Evolutionary conservation across 139 green algal species (phyloP), one percentile per base, ranked within the genome.

Genomic region (Zygnema circumcarinatum): DNA sequence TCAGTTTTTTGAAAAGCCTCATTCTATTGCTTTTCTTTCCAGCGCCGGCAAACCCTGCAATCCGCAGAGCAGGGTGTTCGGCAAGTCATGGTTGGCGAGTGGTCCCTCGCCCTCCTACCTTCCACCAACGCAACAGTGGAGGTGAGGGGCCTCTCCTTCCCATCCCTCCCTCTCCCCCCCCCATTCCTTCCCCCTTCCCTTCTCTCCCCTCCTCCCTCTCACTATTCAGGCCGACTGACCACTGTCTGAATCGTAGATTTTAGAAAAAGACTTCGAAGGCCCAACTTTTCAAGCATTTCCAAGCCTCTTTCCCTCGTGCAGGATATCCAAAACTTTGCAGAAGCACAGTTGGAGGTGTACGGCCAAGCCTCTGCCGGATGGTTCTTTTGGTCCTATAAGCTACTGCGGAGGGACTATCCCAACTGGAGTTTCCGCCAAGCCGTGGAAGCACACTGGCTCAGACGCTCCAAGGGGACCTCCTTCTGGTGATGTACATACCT

Each of bases 61-160:
- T n/a, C n/a, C n/a, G n/a, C 32, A 76, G 33, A 54, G 33, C 36
- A 54, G 21, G 33, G 47, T 25, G 20, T 21, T 54, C 75, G 75
- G 2, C 33, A 22, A 40, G 67, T 52, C n/a, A 81, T 87, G 81
- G 81, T 87, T 32, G 81, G 81, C 32, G 81, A 87, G 67, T 87
- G 81, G 81, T 87, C 81, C 2, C 81, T 87, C 68, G 81, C 81
- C 2, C n/a, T 85, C 38, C 11, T 38, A 20, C 56, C 35, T 67
- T 2, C 7, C 3, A 78, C 11, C 16, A 78, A 85, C 29, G n/a
- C 33, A 38, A 79, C n/a, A 2, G 47, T 40, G 40, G 52, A 85
- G 39, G 79, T 40, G 3, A 52, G 32, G 0, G 38, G 38, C 38
- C 67, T 68, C 33, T 7, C 16, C 7, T 62, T 25, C 16, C 7